Percentiles rank a stretch among this genome's conserved stretches.
phyloP scores from a whole-genome alignment of 2,329 filamentous ascomycete species.

The Zymoseptoria ardabiliae region DNA sequence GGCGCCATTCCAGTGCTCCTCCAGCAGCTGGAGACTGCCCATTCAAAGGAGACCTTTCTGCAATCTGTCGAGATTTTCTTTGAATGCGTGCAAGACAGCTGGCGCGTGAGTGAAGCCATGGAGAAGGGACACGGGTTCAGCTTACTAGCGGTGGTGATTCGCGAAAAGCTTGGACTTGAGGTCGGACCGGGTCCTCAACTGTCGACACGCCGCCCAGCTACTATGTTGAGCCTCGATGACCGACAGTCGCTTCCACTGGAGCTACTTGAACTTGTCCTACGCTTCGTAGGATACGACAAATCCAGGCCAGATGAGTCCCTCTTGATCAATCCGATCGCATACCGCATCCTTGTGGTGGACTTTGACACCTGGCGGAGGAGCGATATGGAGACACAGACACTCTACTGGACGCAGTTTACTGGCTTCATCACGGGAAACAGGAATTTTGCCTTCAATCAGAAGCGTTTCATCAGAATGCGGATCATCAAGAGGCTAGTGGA shows the following conservation, averaged over 20 bases:
- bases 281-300: constrained; percentile 83
- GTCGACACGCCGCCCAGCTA: constrained; percentile 13
- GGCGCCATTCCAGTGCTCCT: constrained; percentile 81
- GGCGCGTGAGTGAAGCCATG: constrained; percentile 98
- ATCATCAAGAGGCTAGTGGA: constrained; percentile 87
- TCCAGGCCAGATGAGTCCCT: constrained; percentile 76
- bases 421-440: constrained; percentile 86
- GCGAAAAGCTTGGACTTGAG: constrained; percentile 66
- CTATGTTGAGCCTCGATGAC: constrained; percentile 33
- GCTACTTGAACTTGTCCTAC: constrained; percentile 68
- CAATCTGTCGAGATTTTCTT: constrained; percentile 78
- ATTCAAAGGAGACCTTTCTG: constrained; percentile 61
- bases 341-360: constrained; percentile 84
- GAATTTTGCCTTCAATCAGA: constrained; percentile 84
- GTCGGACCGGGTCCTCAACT: constrained; percentile 18
- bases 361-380: constrained; percentile 87
- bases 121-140: constrained; percentile 92
- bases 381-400: constrained; percentile 65
- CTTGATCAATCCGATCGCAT: constrained; percentile 91
- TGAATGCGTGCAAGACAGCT: constrained; percentile 78
- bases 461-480: constrained; percentile 79
- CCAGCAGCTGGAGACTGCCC: constrained; percentile 73
- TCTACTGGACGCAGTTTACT: constrained; percentile 90
- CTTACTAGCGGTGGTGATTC: constrained; percentile 73
- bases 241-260: constrained; percentile 48